Conservation (phyloP, 2,329 filamentous ascomycete species). For the Lachnellula suecica region DNA sequence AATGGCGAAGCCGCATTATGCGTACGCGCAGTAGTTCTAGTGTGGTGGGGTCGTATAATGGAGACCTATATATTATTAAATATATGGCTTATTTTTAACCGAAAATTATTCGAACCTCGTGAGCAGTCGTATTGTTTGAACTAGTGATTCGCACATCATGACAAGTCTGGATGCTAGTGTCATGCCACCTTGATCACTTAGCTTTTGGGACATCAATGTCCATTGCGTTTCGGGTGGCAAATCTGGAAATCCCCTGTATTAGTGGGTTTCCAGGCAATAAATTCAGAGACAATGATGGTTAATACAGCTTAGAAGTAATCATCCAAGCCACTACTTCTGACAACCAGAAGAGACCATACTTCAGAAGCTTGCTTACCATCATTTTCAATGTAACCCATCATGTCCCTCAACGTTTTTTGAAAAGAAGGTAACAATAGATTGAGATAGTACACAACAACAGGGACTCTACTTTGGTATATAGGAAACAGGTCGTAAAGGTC, state of each 20-base stretch:
- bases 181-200: slow-evolving; percentile 52
- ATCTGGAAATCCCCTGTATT: too few relatives aligned
- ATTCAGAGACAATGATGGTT: too few relatives aligned
- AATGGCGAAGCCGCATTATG: slow-evolving; percentile 51
- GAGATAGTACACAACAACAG: slow-evolving; percentile 53
- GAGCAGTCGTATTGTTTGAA: slow-evolving; percentile 49
- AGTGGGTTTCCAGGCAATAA: too few relatives aligned
- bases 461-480: slow-evolving; percentile 48
- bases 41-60: slow-evolving; percentile 54
- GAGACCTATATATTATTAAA: slow-evolving; percentile 39
- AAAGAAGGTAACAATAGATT: slow-evolving; percentile 57
- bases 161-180: slow-evolving; percentile 52
- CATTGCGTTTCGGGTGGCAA: slow-evolving; percentile 50
- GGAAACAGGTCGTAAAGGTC: slow-evolving; percentile 55
- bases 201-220: slow-evolving; percentile 56
- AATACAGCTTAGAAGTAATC: too few relatives aligned
- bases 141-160: slow-evolving; percentile 55
- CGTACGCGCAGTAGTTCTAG: slow-evolving; percentile 49
- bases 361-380: too few relatives aligned
- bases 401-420: slow-evolving; percentile 51
- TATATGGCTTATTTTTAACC: slow-evolving; percentile 14
- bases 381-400: slow-evolving; percentile 51
- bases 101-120: slow-evolving; percentile 41
- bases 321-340: too few relatives aligned
- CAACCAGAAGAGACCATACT: too few relatives aligned